Evolutionary conservation across 495 filamentous ascomycete genomes (phyloP).

Genomic region (Talaromyces nanjingensis): DNA sequence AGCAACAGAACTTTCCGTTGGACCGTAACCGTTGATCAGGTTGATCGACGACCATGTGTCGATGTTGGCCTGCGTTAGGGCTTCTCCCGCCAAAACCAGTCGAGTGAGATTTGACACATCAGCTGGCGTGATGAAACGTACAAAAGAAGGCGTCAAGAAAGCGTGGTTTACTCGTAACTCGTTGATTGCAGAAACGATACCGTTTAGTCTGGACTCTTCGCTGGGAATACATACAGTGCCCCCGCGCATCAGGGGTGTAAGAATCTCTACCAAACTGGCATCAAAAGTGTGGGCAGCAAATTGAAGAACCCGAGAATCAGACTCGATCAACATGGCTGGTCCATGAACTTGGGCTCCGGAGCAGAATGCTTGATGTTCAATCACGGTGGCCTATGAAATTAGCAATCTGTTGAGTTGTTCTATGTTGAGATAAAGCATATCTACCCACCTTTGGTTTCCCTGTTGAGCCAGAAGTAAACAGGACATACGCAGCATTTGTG

Average conservation of each 20-base stretch:
- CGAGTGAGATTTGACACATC: slow-evolving; percentile 38
- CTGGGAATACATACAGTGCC: slow-evolving; percentile 42
- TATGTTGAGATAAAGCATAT: not conserved
- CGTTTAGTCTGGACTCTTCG: slow-evolving; percentile 44
- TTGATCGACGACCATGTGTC: slow-evolving; percentile 46
- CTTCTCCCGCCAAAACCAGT: slow-evolving; percentile 46
- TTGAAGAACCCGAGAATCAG: slow-evolving; percentile 34
- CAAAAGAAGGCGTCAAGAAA: slow-evolving; percentile 47
- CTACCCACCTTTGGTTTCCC: slow-evolving; percentile 41
- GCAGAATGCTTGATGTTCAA: slow-evolving; percentile 40
- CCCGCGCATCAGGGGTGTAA: slow-evolving; percentile 37
- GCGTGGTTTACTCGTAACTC: slow-evolving; percentile 37
- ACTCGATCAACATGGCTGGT: slow-evolving; percentile 21
- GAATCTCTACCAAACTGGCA: slow-evolving; percentile 34
- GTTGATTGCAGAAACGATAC: slow-evolving; percentile 40
- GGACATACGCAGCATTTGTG: slow-evolving; percentile 34
- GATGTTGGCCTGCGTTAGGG: slow-evolving; percentile 45
- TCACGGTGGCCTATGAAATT: slow-evolving; percentile 32
- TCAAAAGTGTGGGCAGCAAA: slow-evolving; percentile 51
- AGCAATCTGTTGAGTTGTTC: not conserved
- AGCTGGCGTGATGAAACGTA: slow-evolving; percentile 36
- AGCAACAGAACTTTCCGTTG: slow-evolving; percentile 39
- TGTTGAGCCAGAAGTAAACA: slow-evolving; percentile 46
- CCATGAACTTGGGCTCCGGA: slow-evolving; percentile 39
- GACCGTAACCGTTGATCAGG: slow-evolving; percentile 57